Evolutionary conservation across 108 stramenopile genomes (phyloP).

Genomic region (Schizochytrium sp.): DNA sequence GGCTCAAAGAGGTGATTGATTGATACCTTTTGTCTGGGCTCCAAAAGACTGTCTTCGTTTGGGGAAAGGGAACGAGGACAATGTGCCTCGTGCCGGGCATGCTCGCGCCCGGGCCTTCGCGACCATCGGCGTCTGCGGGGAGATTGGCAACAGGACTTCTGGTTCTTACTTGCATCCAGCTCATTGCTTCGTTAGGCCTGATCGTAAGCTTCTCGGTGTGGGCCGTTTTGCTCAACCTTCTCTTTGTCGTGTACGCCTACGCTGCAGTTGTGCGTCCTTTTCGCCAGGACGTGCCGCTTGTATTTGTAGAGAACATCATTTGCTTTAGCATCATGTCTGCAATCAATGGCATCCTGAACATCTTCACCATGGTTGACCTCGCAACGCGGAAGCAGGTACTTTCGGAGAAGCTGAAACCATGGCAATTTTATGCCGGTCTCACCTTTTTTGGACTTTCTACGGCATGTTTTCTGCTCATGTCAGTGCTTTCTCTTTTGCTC

Average conservation of each 20-base stretch:
- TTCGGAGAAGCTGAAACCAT: not conserved
- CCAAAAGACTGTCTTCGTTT: too few relatives aligned
- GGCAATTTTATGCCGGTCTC: not conserved
- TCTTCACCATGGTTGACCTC: not conserved
- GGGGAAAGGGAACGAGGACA: too few relatives aligned
- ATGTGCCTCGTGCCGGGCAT: slow-evolving; percentile 8
- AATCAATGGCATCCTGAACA: not conserved
- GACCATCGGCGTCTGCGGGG: not conserved
- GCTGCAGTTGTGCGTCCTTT: not conserved
- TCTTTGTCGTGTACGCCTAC: not conserved
- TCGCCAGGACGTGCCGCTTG: not conserved
- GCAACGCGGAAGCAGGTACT: not conserved
- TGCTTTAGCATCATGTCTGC: not conserved
- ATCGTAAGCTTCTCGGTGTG: not conserved
- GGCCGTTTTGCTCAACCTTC: not conserved
- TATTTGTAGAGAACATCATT: not conserved
- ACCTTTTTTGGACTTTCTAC: not conserved
- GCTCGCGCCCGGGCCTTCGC: slow-evolving; percentile 1
- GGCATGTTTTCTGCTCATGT: not conserved
- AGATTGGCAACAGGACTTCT: not conserved
- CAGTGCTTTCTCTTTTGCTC: not conserved
- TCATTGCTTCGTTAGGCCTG: not conserved
- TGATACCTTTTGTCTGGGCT: too few relatives aligned
- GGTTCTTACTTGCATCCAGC: not conserved
- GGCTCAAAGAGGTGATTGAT: too few relatives aligned